These are phyloP conservation scores for Wickerhamomyces pijperi DNA, from an alignment of 805 yeast species.

Conservation along the genomic window DNA sequence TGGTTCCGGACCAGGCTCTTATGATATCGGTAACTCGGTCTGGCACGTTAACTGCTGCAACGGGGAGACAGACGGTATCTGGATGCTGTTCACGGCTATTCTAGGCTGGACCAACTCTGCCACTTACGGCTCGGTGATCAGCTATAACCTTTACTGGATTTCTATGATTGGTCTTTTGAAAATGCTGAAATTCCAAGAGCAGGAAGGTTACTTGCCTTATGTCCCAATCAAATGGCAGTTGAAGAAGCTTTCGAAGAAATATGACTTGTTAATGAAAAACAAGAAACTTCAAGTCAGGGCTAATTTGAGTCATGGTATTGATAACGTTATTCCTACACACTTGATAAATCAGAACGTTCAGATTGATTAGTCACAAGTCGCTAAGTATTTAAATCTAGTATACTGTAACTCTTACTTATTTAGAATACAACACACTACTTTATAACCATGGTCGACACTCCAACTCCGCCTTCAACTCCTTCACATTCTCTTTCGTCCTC, in stretches of 20 bases:
- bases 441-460: too few species aligned
- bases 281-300: background rate
- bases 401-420: too few species aligned
- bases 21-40: slow-evolving; percentile 64
- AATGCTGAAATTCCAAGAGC: slow-evolving; percentile 41
- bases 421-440: too few species aligned
- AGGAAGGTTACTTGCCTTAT: slow-evolving; percentile 45
- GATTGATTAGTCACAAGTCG: too few species aligned
- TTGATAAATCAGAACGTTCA: background rate
- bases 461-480: too few species aligned
- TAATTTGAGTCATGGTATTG: background rate
- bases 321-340: background rate
- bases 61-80: slow-evolving; percentile 82
- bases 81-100: slow-evolving; percentile 85
- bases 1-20: slow-evolving; percentile 91
- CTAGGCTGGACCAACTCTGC: slow-evolving; percentile 94
- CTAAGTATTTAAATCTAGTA: too few species aligned
- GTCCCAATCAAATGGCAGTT: slow-evolving; percentile 54
- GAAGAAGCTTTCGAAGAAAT: slow-evolving; percentile 34
- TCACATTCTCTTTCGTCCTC: too few species aligned
- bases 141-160: slow-evolving; percentile 67
- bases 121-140: slow-evolving; percentile 73
- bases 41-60: slow-evolving; percentile 97
- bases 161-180: slow-evolving; percentile 31
- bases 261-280: slow-evolving; percentile 7